Evolutionary conservation across 352 stramenopile genomes (phyloP).

Genomic region (Thalassiosira sp.): DNA sequence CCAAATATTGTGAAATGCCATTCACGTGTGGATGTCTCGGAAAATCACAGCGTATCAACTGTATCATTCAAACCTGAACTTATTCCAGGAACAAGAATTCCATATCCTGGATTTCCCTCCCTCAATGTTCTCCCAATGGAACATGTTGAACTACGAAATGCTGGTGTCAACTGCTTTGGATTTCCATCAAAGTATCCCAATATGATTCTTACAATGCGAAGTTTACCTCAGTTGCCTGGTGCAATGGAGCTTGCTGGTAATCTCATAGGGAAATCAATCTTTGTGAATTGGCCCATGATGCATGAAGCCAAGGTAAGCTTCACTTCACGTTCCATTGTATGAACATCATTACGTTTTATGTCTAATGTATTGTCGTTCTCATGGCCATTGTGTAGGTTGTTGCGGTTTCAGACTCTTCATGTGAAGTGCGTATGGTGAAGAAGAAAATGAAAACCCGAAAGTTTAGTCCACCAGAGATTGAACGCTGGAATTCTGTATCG

Average conservation of each 20-base stretch:
- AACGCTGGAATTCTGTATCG: constrained; percentile 73
- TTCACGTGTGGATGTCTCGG: constrained; percentile 66
- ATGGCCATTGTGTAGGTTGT: constrained; percentile 42
- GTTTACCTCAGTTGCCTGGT: constrained; percentile 71
- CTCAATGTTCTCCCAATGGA: constrained; percentile 85
- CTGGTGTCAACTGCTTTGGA: constrained; percentile 93
- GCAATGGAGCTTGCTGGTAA: constrained; percentile 75
- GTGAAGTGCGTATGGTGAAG: constrained; percentile 70
- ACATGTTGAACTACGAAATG: constrained; percentile 55
- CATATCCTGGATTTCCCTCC: constrained; percentile 85
- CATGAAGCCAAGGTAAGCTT: constrained; percentile 88
- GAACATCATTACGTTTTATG: constrained; percentile 1
- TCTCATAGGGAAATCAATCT: constrained; percentile 84
- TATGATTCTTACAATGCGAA: constrained; percentile 78
- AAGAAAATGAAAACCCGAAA: constrained; percentile 61
- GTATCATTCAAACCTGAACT: constrained; percentile 82
- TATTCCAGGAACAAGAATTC: constrained; percentile 82
- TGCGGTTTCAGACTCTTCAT: constrained; percentile 70
- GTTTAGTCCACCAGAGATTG: constrained; percentile 48
- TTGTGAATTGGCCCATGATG: constrained; percentile 98
- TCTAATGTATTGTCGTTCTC: constrained; percentile 11
- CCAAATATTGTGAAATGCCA: constrained; percentile 83
- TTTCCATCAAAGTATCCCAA: constrained; percentile 86
- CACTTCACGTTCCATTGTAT: background rate
- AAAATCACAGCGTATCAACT: constrained; percentile 63